These are phyloP conservation scores for Diacronema lutheri DNA, from an alignment of 78 protist genomes.

Conservation along the genomic window DNA sequence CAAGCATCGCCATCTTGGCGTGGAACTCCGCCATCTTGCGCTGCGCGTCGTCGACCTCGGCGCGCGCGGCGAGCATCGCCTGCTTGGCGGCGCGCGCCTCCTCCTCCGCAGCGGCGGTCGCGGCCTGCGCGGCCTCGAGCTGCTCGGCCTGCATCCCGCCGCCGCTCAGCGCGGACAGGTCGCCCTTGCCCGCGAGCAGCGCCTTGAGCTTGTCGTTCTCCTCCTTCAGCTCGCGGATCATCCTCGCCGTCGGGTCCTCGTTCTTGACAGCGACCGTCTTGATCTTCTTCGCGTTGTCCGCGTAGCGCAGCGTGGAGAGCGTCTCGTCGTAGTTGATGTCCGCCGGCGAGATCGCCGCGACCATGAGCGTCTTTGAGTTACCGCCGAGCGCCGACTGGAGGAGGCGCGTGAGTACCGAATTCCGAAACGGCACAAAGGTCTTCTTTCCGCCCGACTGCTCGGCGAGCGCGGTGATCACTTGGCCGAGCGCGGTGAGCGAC, in stretches of 20 bases:
- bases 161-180: not conserved
- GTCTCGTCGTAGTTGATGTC: slow-evolving; percentile 65
- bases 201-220: not conserved
- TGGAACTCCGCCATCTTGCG: not conserved
- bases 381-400: slow-evolving; percentile 59
- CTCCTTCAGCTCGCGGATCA: slow-evolving; percentile 6
- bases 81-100: not conserved
- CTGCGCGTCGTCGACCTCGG: not conserved
- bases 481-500: slow-evolving; percentile 67
- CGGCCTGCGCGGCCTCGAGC: too few species aligned
- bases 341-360: slow-evolving; percentile 62
- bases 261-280: not conserved
- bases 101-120: too few species aligned
- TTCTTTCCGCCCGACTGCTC: slow-evolving; percentile 39
- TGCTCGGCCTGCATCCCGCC: not conserved
- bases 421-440: slow-evolving; percentile 80
- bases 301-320: slow-evolving; percentile 76
- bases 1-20: too few species aligned
- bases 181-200: not conserved
- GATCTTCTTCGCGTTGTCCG: slow-evolving; percentile 28
- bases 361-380: slow-evolving; percentile 65
- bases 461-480: slow-evolving; percentile 74
- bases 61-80: not conserved
- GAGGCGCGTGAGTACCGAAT: slow-evolving; percentile 81
- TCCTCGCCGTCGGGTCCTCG: not conserved